These are phyloP conservation scores for Calonectria ilicicola DNA, from an alignment of 2,329 filamentous ascomycete genomes.

Conservation along the genomic window DNA sequence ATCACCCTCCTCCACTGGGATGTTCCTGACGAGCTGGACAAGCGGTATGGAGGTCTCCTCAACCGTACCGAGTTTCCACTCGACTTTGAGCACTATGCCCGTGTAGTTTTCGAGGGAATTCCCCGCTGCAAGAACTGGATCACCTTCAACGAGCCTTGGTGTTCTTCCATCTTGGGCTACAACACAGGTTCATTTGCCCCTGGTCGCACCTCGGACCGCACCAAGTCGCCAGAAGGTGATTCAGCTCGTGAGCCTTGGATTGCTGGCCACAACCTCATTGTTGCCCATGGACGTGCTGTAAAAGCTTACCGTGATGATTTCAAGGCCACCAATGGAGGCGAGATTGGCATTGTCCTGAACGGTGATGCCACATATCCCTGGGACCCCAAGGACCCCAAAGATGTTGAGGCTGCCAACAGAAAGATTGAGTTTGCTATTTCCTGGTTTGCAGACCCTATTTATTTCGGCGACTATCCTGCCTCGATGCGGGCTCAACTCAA, in stretches of 20 bases:
- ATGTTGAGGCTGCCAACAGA: slow-evolving; percentile 81
- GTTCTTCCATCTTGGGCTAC: slow-evolving; percentile 84
- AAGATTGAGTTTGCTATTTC: slow-evolving; percentile 90
- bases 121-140: slow-evolving; percentile 89
- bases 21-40: slow-evolving; percentile 80
- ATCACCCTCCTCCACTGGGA: slow-evolving; percentile 93
- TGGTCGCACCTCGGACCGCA: slow-evolving; percentile 82
- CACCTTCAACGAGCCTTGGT: slow-evolving; percentile 93
- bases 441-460: slow-evolving; percentile 91
- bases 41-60: slow-evolving; percentile 84
- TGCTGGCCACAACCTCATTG: slow-evolving; percentile 82
- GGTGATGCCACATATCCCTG: slow-evolving; percentile 87
- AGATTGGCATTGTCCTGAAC: slow-evolving; percentile 91
- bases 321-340: slow-evolving; percentile 76
- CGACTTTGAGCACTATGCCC: slow-evolving; percentile 84
- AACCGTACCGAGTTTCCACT: slow-evolving; percentile 86
- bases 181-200: slow-evolving; percentile 83
- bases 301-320: slow-evolving; percentile 88
- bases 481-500: slow-evolving; percentile 88
- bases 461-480: slow-evolving; percentile 85
- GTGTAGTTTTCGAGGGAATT: slow-evolving; percentile 79
- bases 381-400: slow-evolving; percentile 80
- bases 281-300: slow-evolving; percentile 84
- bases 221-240: slow-evolving; percentile 78
- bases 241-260: slow-evolving; percentile 84